These are phyloP conservation scores for Aeminium ludgeri DNA, from an alignment of 495 filamentous ascomycete genomes.

Conservation along the genomic window DNA sequence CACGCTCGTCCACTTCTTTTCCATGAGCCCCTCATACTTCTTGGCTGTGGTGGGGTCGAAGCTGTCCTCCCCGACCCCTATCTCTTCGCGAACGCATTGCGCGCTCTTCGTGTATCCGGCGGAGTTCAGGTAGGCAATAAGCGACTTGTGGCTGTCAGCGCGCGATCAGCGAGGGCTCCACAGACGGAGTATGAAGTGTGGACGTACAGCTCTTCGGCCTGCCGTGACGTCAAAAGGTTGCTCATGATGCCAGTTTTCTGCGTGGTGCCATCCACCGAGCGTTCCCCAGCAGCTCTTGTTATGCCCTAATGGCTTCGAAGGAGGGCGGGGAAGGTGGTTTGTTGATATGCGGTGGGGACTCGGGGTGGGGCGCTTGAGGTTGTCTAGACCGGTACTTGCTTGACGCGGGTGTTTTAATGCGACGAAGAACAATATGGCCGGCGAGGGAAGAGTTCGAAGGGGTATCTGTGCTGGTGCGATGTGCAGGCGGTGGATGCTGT, in stretches of 20 bases:
- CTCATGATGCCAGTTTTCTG: conserved; percentile 37
- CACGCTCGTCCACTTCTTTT: conserved; percentile 94
- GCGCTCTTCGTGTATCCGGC: conserved; percentile 51
- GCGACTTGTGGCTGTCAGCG: conserved; percentile 62
- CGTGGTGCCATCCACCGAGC: neutral
- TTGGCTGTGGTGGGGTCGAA: conserved; percentile 65
- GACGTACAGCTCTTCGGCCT: conserved; percentile 71
- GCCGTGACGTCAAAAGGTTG: conserved; percentile 57
- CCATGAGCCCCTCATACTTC: conserved; percentile 77
- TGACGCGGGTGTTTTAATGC: no score
- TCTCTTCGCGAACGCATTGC: conserved; percentile 46
- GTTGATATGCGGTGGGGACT: no score
- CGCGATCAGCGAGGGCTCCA: conserved; percentile 12
- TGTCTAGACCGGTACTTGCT: no score
- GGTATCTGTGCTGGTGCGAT: no score
- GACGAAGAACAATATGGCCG: no score
- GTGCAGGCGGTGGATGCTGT: no score
- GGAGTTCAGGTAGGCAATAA: conserved; percentile 74
- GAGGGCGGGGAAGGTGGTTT: no score
- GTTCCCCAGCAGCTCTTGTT: no score
- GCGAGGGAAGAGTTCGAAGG: no score
- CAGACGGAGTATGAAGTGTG: neutral
- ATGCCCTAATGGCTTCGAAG: no score
- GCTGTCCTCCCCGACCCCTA: conserved; percentile 40
- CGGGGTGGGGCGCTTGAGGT: no score